phyloP scores from a whole-genome alignment of 2,329 filamentous ascomycete species.

The Trichoderma atrobrunneum region DNA sequence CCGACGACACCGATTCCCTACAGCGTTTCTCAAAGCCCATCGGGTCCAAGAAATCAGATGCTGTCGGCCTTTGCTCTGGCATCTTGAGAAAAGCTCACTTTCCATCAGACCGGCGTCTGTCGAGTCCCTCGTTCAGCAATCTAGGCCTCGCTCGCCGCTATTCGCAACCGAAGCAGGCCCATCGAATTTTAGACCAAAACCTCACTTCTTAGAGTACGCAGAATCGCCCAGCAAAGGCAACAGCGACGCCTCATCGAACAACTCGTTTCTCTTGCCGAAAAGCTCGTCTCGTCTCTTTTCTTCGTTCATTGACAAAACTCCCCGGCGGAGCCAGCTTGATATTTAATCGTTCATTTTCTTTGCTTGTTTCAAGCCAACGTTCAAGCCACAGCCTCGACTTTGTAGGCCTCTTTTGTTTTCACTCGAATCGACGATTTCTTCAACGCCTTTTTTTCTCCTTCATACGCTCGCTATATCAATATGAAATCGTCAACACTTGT shows the following conservation, averaged over 20 bases:
- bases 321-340: slow-evolving; percentile 18
- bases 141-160: background rate
- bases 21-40: slow-evolving; percentile 19
- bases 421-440: background rate
- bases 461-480: slow-evolving; percentile 24
- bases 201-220: slow-evolving; percentile 10
- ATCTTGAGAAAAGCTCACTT: slow-evolving; percentile 15
- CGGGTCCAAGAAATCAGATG: slow-evolving; percentile 19
- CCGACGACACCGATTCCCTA: slow-evolving; percentile 19
- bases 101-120: slow-evolving; percentile 13
- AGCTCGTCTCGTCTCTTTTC: background rate
- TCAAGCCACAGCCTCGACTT: slow-evolving; percentile 7
- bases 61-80: slow-evolving; percentile 14
- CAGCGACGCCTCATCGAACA: background rate
- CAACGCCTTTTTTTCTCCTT: slow-evolving; percentile 11
- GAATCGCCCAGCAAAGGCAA: background rate
- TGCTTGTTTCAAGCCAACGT: slow-evolving; percentile 8
- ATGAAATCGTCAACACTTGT: slow-evolving; percentile 35
- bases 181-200: background rate
- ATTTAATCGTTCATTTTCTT: slow-evolving; percentile 8
- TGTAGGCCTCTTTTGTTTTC: background rate
- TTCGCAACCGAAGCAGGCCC: slow-evolving; percentile 6
- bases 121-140: slow-evolving; percentile 17
- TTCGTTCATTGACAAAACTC: slow-evolving; percentile 13
- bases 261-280: background rate